Evolutionary conservation across 805 yeast genomes (phyloP).

Genomic region (Metschnikowia chrysomelidarum): DNA sequence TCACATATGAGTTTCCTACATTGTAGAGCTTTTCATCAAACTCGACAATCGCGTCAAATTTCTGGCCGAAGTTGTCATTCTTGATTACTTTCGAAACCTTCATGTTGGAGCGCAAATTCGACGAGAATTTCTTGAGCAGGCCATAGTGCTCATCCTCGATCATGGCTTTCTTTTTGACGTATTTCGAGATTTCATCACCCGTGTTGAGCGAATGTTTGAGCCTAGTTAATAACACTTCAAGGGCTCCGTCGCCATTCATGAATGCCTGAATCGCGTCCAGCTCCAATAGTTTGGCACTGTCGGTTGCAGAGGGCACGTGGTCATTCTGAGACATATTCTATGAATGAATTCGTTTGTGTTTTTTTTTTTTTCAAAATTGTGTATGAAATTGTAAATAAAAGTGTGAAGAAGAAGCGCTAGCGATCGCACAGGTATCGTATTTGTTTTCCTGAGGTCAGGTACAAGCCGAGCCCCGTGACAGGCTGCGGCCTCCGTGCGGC

Average conservation of each 20-base stretch:
- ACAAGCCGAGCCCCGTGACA: no score
- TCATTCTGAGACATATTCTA: conserved; percentile 8
- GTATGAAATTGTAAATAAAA: no score
- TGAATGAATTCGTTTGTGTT: no score
- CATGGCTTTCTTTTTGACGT: conserved; percentile 71
- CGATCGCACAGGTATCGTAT: no score
- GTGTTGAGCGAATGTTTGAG: conserved; percentile 78
- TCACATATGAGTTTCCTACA: conserved; percentile 74
- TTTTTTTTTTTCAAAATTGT: conserved; percentile 7
- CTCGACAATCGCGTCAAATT: conserved; percentile 66
- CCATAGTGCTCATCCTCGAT: conserved; percentile 76
- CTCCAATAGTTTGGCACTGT: conserved; percentile 18
- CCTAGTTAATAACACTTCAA: conserved; percentile 67
- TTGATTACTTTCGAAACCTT: conserved; percentile 45
- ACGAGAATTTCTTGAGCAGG: conserved; percentile 70
- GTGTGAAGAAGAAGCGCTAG: no score
- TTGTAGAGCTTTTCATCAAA: conserved; percentile 71
- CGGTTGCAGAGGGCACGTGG: conserved; percentile 3
- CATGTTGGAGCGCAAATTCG: conserved; percentile 49
- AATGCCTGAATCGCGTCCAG: conserved; percentile 48
- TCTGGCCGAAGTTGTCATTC: conserved; percentile 62
- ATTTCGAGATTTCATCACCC: conserved; percentile 82
- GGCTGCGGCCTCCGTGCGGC: no score
- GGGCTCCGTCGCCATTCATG: conserved; percentile 68
- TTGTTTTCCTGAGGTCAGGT: no score